phyloP scores from a whole-genome alignment of 257 asterid species.

The Misopates orontium region DNA sequence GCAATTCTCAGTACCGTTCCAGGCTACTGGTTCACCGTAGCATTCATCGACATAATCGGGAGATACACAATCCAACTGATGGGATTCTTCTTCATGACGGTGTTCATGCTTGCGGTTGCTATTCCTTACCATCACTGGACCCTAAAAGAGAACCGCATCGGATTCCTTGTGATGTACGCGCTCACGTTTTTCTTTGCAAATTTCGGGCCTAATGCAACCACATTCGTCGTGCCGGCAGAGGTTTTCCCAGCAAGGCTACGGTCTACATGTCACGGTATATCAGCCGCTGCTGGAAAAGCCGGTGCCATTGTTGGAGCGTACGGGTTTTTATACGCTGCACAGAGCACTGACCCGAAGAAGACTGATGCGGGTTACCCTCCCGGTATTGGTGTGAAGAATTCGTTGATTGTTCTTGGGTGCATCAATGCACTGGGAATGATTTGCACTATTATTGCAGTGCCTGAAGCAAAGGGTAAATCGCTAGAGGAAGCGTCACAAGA shows the following conservation, averaged over 20 bases:
- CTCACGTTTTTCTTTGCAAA: constrained; percentile 51
- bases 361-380: constrained; percentile 35
- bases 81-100: constrained; percentile 51
- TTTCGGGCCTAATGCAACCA: constrained; percentile 53
- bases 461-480: constrained; percentile 47
- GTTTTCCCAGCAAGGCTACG: constrained; percentile 47
- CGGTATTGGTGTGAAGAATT: constrained; percentile 40
- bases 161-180: constrained; percentile 41
- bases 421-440: constrained; percentile 40
- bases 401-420: constrained; percentile 38
- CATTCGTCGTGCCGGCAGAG: constrained; percentile 52
- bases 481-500: constrained; percentile 51
- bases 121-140: constrained; percentile 48
- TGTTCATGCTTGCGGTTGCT: constrained; percentile 46
- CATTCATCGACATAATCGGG: constrained; percentile 39
- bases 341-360: constrained; percentile 25
- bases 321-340: constrained; percentile 47
- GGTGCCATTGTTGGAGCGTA: constrained; percentile 55
- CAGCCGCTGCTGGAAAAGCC: constrained; percentile 43
- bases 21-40: constrained; percentile 53
- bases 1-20: constrained; percentile 48
- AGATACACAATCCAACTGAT: constrained; percentile 36
- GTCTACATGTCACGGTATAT: constrained; percentile 52
- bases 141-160: constrained; percentile 13
- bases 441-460: constrained; percentile 42